A percentile compares a stretch with the other conserved stretches of the same genome.
Evolutionary conservation across 129 eudicot genomes (phyloP).

Genomic region (Arctium lappa): DNA sequence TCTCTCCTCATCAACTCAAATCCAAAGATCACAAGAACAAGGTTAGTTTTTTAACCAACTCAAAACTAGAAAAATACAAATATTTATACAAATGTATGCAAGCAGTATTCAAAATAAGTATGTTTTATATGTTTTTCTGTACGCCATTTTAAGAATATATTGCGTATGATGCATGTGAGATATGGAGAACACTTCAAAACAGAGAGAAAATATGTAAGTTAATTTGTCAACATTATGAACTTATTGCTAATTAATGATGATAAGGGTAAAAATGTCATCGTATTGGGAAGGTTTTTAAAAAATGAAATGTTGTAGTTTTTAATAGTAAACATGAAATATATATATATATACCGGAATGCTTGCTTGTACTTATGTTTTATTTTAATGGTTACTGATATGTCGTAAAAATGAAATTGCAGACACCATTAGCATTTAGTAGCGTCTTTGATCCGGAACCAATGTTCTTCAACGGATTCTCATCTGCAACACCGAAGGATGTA

Average conservation of each 20-base stretch:
- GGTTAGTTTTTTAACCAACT: constrained; percentile 26
- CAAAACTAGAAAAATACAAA: neutral
- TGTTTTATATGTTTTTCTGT: neutral
- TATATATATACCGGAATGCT: neutral
- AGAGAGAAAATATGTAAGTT: neutral
- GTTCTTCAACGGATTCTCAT: constrained; percentile 42
- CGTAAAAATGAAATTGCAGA: constrained; percentile 34
- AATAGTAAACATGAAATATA: neutral
- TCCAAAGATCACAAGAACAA: constrained; percentile 51
- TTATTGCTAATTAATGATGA: neutral
- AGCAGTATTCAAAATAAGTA: neutral
- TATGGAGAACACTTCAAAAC: neutral
- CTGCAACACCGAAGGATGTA: constrained; percentile 68
- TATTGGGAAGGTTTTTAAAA: neutral
- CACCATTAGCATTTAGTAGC: constrained; percentile 51
- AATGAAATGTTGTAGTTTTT: neutral
- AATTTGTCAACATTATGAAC: neutral
- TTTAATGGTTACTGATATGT: neutral
- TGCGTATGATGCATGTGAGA: neutral
- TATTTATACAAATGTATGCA: neutral
- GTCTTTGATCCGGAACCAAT: constrained; percentile 58
- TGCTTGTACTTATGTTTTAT: neutral
- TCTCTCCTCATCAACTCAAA: constrained; percentile 56
- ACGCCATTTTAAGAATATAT: neutral
- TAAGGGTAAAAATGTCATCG: neutral